phyloP scores from a whole-genome alignment of 2,329 filamentous ascomycete genomes.

The Pseudogymnoascus sp. region DNA sequence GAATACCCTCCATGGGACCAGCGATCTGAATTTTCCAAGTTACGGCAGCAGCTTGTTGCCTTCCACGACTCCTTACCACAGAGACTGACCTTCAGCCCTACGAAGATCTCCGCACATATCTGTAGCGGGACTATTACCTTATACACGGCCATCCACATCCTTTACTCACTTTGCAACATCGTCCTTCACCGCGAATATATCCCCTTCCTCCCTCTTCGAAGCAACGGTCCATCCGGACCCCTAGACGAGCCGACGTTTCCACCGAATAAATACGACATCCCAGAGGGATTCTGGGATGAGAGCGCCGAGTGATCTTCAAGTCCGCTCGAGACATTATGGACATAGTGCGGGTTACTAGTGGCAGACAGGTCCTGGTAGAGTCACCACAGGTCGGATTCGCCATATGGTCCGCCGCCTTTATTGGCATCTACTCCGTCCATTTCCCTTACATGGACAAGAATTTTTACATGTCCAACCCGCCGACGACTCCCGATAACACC shows the following conservation, averaged over 20 bases:
- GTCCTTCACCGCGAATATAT: slow-evolving; percentile 63
- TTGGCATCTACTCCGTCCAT: slow-evolving; percentile 57
- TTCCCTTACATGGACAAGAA: slow-evolving; percentile 63
- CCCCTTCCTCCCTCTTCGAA: slow-evolving; percentile 55
- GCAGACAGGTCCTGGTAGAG: slow-evolving; percentile 45
- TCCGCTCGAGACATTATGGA: slow-evolving; percentile 57
- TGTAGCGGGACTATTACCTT: slow-evolving; percentile 54
- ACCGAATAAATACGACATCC: slow-evolving; percentile 38
- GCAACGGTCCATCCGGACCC: slow-evolving; percentile 43
- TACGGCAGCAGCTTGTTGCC: slow-evolving; percentile 43
- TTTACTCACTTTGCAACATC: slow-evolving; percentile 58
- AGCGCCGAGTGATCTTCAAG: slow-evolving; percentile 55
- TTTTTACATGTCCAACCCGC: slow-evolving; percentile 41
- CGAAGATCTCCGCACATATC: slow-evolving; percentile 60
- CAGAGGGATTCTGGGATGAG: slow-evolving; percentile 52
- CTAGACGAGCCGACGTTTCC: slow-evolving; percentile 52
- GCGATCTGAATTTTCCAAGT: slow-evolving; percentile 45
- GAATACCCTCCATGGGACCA: slow-evolving; percentile 51
- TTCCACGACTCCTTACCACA: slow-evolving; percentile 49
- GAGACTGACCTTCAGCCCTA: slow-evolving; percentile 47
- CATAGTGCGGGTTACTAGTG: slow-evolving; percentile 50
- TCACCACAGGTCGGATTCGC: slow-evolving; percentile 62
- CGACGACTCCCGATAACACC: slow-evolving; percentile 20
- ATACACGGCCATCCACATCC: slow-evolving; percentile 60
- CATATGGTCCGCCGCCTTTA: slow-evolving; percentile 59